These are phyloP conservation scores for Closterium sp. DNA, from an alignment of 139 green algal species.

Conservation along the genomic window DNA sequence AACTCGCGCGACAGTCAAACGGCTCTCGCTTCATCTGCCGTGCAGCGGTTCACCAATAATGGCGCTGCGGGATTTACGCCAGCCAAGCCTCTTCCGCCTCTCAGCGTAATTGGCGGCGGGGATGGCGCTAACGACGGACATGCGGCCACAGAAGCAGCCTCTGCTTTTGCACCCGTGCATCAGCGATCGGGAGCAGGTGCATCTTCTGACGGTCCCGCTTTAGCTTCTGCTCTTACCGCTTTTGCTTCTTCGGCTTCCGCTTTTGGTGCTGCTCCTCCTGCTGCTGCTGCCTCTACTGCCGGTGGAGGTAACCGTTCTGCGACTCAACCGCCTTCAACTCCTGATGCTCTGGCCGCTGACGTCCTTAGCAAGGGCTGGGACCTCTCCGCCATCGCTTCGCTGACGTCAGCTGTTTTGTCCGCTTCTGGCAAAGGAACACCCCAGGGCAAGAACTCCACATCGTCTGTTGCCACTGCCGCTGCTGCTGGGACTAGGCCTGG, in stretches of 20 bases:
- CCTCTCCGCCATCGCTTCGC: neutral
- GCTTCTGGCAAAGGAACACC: neutral
- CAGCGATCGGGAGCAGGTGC: neutral
- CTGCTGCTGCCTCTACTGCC: neutral
- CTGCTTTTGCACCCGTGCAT: neutral
- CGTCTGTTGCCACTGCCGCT: neutral
- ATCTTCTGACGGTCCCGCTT: neutral
- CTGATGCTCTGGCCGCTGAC: neutral
- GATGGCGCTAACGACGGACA: neutral
- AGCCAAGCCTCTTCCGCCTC: neutral
- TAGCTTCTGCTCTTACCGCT: neutral
- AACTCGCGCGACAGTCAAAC: neutral
- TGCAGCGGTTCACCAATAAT: neutral
- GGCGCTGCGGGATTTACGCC: neutral
- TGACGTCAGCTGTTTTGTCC: neutral
- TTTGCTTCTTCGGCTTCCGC: neutral
- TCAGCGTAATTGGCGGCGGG: neutral
- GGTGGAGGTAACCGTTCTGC: neutral
- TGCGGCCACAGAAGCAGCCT: neutral
- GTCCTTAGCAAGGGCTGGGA: neutral
- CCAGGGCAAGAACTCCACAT: neutral
- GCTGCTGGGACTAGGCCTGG: neutral
- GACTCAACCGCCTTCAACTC: neutral
- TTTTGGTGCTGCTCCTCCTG: too few species aligned
- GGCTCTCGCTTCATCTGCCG: neutral